phyloP scores from a whole-genome alignment of 2,329 filamentous ascomycete genomes.

The Raffaelea arxii region DNA sequence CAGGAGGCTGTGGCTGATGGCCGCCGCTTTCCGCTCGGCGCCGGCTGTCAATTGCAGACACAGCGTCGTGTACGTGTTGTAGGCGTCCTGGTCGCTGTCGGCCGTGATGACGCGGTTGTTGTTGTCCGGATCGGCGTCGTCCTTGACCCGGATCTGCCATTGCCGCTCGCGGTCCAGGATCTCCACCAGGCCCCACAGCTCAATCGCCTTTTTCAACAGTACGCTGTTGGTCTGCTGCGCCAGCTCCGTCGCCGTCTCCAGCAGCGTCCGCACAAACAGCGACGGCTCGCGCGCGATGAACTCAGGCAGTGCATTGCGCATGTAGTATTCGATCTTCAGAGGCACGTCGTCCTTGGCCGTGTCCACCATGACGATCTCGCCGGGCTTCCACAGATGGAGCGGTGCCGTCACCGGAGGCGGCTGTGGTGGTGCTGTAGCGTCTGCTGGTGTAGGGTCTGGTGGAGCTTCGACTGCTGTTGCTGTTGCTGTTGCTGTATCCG shows the following conservation, averaged over 20 bases:
- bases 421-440: slow-evolving; percentile 11
- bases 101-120: slow-evolving; percentile 38
- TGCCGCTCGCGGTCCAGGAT: slow-evolving; percentile 55
- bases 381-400: slow-evolving; percentile 12
- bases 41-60: slow-evolving; percentile 56
- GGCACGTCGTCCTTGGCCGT: slow-evolving; percentile 52
- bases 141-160: slow-evolving; percentile 46
- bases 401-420: slow-evolving; percentile 22
- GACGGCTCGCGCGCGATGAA: slow-evolving; percentile 52
- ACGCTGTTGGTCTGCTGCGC: slow-evolving; percentile 41
- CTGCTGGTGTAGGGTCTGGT: neutral
- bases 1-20: slow-evolving; percentile 47
- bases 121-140: slow-evolving; percentile 14
- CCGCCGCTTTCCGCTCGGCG: slow-evolving; percentile 52
- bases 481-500: neutral
- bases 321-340: slow-evolving; percentile 48
- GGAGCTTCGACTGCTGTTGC: neutral
- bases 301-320: slow-evolving; percentile 46
- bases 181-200: slow-evolving; percentile 56
- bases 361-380: slow-evolving; percentile 45
- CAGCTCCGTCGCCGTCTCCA: slow-evolving; percentile 38
- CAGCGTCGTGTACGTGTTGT: slow-evolving; percentile 52
- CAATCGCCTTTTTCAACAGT: slow-evolving; percentile 46
- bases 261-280: slow-evolving; percentile 47
- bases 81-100: slow-evolving; percentile 44